A percentile compares a stretch with the other conserved stretches of the same genome.
phyloP scores from a whole-genome alignment of 1,139 yeast species.

The Geotrichum fermentans region DNA sequence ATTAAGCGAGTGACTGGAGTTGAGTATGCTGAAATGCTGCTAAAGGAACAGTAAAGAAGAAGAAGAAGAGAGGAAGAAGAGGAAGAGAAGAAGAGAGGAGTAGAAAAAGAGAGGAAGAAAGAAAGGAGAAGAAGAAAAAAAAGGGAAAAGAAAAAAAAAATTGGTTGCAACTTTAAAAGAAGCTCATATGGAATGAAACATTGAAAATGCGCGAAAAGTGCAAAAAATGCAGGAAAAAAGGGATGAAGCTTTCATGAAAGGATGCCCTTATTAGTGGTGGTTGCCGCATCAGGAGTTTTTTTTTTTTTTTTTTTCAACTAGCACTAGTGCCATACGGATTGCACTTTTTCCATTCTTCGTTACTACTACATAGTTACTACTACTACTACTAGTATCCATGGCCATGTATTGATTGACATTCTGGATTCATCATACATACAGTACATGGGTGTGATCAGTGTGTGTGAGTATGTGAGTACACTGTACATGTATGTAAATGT shows the following conservation, averaged over 20 bases:
- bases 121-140: conserved; percentile 2
- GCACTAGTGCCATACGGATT: too few species aligned
- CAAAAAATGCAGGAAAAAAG: background rate
- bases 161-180: background rate
- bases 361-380: too few species aligned
- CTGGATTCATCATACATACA: too few species aligned
- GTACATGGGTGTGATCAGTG: too few species aligned
- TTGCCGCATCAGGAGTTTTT: too few species aligned
- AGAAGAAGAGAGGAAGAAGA: conserved; percentile 1
- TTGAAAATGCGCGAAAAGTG: background rate
- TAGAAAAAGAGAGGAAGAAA: background rate
- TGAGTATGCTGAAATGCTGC: background rate
- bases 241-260: background rate
- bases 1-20: conserved; percentile 10
- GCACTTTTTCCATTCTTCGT: too few species aligned
- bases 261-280: too few species aligned
- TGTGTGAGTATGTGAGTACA: too few species aligned
- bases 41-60: background rate
- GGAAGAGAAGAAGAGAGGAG: background rate
- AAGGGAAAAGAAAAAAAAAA: conserved; percentile 2
- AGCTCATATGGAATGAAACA: background rate
- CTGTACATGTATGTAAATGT: too few species aligned
- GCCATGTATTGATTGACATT: too few species aligned
- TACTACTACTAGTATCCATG: too few species aligned
- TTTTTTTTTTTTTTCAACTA: too few species aligned